Conservation (phyloP, 805 yeast genomes). For the Kluyveromyces starmeri region DNA sequence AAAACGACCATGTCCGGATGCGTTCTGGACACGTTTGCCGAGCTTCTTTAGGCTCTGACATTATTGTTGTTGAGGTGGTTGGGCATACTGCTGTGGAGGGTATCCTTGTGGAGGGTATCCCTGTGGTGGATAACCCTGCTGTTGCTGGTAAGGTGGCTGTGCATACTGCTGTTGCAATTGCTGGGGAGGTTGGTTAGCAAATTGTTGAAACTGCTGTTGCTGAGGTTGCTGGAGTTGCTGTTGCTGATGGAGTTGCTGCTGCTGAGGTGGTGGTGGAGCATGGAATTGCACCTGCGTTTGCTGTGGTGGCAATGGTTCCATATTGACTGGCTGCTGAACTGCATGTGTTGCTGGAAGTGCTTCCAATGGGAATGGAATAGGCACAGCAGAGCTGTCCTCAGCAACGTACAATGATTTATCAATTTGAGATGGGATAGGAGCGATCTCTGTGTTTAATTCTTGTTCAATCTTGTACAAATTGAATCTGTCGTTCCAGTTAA, state of each 20-base stretch:
- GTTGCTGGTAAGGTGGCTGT: slow-evolving; percentile 23
- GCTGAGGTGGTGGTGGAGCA: slow-evolving; percentile 18
- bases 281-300: slow-evolving; percentile 28
- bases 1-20: too few relatives aligned
- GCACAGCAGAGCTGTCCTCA: slow-evolving; percentile 61
- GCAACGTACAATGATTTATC: slow-evolving; percentile 86
- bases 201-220: slow-evolving; percentile 14
- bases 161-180: slow-evolving; percentile 21
- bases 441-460: slow-evolving; percentile 94
- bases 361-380: slow-evolving; percentile 81
- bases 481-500: slow-evolving; percentile 94
- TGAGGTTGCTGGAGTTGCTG: slow-evolving; percentile 12
- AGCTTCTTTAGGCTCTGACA: too few relatives aligned
- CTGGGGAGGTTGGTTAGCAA: slow-evolving; percentile 10
- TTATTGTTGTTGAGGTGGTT: too few relatives aligned
- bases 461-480: slow-evolving; percentile 91
- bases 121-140: slow-evolving; percentile 23
- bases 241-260: slow-evolving; percentile 16
- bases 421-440: slow-evolving; percentile 91
- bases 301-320: slow-evolving; percentile 14
- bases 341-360: slow-evolving; percentile 36
- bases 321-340: slow-evolving; percentile 16
- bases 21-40: too few relatives aligned
- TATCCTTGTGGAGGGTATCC: slow-evolving; percentile 8
- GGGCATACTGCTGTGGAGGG: slow-evolving; percentile 2